Conservation (phyloP, 1,284 basidiomycete genomes). For the Tilletia setariae region DNA sequence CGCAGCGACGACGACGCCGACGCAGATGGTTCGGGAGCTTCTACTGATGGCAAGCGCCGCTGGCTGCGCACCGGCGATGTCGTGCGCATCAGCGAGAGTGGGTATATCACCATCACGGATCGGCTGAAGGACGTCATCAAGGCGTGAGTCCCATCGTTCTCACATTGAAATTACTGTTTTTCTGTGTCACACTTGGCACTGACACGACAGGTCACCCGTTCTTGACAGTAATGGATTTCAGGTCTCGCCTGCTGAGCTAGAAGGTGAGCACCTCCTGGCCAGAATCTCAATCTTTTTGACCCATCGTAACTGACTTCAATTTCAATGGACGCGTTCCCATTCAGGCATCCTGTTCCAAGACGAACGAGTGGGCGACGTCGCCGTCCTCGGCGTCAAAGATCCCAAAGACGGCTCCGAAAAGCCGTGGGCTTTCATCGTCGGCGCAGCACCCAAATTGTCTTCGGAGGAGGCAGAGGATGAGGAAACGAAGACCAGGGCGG, state of each 20-base stretch:
- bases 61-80: conserved; percentile 50
- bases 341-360: conserved; percentile 31
- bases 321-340: no score
- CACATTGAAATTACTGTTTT: no score
- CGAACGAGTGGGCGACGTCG: conserved; percentile 34
- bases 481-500: conserved; percentile 15
- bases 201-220: not conserved
- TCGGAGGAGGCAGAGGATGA: not conserved
- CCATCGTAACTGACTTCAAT: no score
- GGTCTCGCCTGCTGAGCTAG: conserved; percentile 49
- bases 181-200: not conserved
- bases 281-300: no score
- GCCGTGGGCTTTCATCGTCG: conserved; percentile 27
- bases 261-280: no score
- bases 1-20: conserved; percentile 24
- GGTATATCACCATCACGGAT: conserved; percentile 48
- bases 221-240: conserved; percentile 44
- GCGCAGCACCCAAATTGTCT: not conserved
- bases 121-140: conserved; percentile 53
- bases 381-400: conserved; percentile 37
- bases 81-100: conserved; percentile 37
- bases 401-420: conserved; percentile 34
- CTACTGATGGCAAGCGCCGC: not conserved
- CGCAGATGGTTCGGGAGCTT: not conserved
- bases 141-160: conserved; percentile 20